Evolutionary conservation across 345 rosid genomes (phyloP).

Genomic region (Salix udensis): DNA sequence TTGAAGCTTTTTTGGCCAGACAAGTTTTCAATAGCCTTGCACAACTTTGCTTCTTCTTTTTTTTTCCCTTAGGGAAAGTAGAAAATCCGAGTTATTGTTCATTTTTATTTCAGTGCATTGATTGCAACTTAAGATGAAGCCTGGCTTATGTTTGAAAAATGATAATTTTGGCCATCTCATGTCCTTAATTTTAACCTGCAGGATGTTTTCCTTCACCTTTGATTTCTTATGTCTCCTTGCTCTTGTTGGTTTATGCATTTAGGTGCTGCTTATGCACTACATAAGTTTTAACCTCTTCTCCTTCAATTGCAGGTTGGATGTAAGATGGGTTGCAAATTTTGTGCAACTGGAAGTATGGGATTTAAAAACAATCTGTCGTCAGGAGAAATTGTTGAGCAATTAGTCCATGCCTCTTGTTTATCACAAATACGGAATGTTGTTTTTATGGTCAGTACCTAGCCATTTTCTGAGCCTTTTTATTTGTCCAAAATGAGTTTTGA

Average conservation of each 20-base stretch:
- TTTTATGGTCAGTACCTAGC: slow-evolving; percentile 61
- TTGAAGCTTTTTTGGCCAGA: background rate
- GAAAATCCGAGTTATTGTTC: too few relatives aligned
- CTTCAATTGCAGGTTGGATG: slow-evolving; percentile 73
- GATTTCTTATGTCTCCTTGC: background rate
- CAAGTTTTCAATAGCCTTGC: background rate
- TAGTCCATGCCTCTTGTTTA: slow-evolving; percentile 78
- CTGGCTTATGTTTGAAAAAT: too few relatives aligned
- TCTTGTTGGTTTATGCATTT: background rate
- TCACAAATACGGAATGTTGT: slow-evolving; percentile 79
- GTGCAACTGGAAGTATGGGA: slow-evolving; percentile 99
- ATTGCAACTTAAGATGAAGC: too few relatives aligned
- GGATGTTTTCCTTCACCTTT: too few relatives aligned
- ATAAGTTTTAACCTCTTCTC: background rate
- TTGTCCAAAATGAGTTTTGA: background rate
- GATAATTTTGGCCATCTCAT: too few relatives aligned
- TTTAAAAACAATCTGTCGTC: slow-evolving; percentile 77
- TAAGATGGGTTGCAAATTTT: slow-evolving; percentile 97
- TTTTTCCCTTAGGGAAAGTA: too few relatives aligned
- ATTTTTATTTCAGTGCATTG: too few relatives aligned
- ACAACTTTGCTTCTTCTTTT: too few relatives aligned
- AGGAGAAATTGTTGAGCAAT: slow-evolving; percentile 93
- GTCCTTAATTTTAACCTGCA: too few relatives aligned
- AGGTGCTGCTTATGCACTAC: background rate
- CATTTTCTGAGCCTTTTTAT: background rate